Evolutionary conservation across 225 moss, liverwort and hornwort genomes (phyloP).

Genomic region (Takakia lepidozioides): DNA sequence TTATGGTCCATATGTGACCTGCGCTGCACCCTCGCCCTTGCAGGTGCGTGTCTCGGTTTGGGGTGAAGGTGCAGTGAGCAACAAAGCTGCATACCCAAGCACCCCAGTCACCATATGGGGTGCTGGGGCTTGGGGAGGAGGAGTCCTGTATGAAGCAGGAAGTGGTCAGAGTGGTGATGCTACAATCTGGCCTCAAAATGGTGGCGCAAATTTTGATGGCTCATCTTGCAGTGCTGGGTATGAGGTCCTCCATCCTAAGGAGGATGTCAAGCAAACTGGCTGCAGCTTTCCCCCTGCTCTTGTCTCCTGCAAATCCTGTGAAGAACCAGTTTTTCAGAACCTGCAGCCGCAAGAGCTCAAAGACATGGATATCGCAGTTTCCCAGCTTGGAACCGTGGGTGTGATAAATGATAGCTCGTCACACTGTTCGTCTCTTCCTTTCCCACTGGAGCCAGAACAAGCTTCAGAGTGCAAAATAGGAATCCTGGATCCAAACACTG

Average conservation of each 20-base stretch:
- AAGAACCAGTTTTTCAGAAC: no score
- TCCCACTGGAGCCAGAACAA: conserved; percentile 37
- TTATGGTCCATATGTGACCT: conserved; percentile 27
- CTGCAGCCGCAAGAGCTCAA: conserved; percentile 13
- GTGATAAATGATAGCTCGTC: conserved; percentile 21
- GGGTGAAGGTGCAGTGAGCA: conserved; percentile 53
- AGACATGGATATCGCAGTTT: conserved; percentile 17
- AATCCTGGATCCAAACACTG: no score
- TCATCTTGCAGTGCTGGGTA: conserved; percentile 14
- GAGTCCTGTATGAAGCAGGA: conserved; percentile 29
- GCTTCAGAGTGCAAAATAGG: conserved; percentile 26
- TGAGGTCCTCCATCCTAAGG: neutral
- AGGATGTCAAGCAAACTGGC: no score
- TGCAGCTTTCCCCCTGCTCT: no score
- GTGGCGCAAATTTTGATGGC: conserved; percentile 22
- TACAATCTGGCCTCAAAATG: conserved; percentile 20
- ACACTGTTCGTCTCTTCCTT: conserved; percentile 27
- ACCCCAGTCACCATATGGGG: conserved; percentile 55
- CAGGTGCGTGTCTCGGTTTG: conserved; percentile 62
- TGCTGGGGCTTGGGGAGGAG: conserved; percentile 43
- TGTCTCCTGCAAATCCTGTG: no score
- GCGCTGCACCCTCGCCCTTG: conserved; percentile 21
- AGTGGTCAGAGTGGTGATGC: conserved; percentile 12
- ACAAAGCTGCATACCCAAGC: conserved; percentile 16
- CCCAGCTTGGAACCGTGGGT: conserved; percentile 30